These are phyloP conservation scores for Atalantia buxifolia DNA, from an alignment of 345 rosid species.

Conservation along the genomic window DNA sequence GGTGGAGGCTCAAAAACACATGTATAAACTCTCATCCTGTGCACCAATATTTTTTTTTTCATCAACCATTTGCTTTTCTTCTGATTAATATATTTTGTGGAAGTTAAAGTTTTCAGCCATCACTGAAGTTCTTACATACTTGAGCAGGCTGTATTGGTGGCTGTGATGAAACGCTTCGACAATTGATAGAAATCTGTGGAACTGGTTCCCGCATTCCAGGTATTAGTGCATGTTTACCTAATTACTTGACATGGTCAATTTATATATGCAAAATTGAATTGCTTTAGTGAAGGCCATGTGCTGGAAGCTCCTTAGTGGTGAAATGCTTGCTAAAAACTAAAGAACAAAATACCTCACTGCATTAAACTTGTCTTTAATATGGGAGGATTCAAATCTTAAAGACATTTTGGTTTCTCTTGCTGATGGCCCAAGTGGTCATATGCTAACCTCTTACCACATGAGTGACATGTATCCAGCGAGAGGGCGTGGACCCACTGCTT, in stretches of 20 bases:
- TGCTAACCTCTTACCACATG: slow-evolving; percentile 1
- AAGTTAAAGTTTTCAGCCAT: neutral
- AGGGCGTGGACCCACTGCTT: slow-evolving; percentile 50
- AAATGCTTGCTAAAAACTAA: neutral
- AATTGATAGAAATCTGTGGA: slow-evolving; percentile 87
- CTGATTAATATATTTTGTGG: neutral
- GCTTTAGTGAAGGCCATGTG: neutral
- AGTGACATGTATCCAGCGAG: slow-evolving; percentile 37
- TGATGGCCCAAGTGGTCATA: neutral
- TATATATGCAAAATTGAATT: neutral
- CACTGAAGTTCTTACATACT: slow-evolving; percentile 16
- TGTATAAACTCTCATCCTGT: neutral
- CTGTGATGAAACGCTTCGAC: slow-evolving; percentile 76
- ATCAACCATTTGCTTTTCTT: neutral
- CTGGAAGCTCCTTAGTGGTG: neutral
- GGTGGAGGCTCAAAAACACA: neutral
- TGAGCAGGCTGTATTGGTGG: slow-evolving; percentile 89
- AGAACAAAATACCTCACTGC: neutral
- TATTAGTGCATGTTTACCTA: slow-evolving; percentile 19
- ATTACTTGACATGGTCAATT: neutral
- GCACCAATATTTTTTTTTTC: neutral
- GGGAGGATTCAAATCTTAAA: neutral
- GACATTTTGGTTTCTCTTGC: neutral
- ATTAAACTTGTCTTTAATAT: neutral
- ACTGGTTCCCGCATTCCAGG: slow-evolving; percentile 91